Percentiles rank a stretch among this genome's conserved stretches.
Evolutionary conservation across 2,329 filamentous ascomycete species (phyloP).

Genomic region (Botryotinia narcissicola): DNA sequence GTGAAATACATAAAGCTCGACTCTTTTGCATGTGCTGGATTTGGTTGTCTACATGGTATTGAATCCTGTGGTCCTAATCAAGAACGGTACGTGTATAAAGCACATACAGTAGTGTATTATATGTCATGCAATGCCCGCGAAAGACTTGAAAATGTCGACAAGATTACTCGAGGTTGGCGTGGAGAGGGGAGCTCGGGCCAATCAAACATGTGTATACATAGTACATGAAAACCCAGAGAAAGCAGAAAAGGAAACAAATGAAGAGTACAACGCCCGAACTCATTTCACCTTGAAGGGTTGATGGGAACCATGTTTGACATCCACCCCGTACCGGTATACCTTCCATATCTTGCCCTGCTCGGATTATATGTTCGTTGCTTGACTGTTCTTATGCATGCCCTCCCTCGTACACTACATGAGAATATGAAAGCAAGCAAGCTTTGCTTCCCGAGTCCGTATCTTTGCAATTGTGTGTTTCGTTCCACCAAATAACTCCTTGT

Average conservation of each 20-base stretch:
- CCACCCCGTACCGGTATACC: neutral
- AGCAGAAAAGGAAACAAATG: neutral
- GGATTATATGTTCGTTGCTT: neutral
- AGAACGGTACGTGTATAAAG: neutral
- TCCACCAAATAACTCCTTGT: neutral
- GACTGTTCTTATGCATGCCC: neutral
- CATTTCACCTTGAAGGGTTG: constrained; percentile 19
- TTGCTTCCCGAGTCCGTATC: constrained; percentile 13
- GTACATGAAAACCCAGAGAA: neutral
- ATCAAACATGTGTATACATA: neutral
- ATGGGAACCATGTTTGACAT: constrained; percentile 16
- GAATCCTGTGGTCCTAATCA: neutral
- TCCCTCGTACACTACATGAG: neutral
- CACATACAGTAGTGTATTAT: neutral
- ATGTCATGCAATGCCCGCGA: neutral
- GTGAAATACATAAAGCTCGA: neutral
- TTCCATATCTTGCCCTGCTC: neutral
- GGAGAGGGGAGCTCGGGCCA: neutral
- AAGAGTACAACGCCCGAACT: neutral
- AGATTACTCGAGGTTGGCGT: neutral
- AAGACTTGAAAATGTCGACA: neutral
- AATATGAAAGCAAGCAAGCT: constrained; percentile 12
- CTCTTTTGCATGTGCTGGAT: neutral
- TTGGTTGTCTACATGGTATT: neutral
- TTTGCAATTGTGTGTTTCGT: constrained; percentile 5